Percentiles rank a stretch among this genome's conserved stretches.
phyloP scores from a whole-genome alignment of 192 early-diverging fungal species.

The Funneliformis mosseae region DNA sequence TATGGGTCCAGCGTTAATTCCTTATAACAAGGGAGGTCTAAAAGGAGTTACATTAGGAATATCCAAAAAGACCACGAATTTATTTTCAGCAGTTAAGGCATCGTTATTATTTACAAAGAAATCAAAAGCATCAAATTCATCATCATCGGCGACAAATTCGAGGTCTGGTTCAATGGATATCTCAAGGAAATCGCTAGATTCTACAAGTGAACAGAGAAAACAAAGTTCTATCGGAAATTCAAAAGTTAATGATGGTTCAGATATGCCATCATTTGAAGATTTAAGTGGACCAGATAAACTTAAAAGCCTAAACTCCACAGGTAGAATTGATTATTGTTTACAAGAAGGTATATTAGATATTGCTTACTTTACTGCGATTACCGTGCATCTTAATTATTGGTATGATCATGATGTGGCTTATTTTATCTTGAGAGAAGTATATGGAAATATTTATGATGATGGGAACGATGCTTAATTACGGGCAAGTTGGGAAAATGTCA shows the following conservation, averaged over 20 bases:
- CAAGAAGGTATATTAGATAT: conserved; percentile 39
- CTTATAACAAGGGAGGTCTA: conserved; percentile 82
- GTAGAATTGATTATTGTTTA: conserved; percentile 55
- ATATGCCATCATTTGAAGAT: neutral
- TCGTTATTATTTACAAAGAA: neutral
- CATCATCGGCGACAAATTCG: neutral
- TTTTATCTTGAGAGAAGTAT: conserved; percentile 64
- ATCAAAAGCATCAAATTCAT: neutral
- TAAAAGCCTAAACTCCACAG: conserved; percentile 48
- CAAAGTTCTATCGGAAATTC: neutral
- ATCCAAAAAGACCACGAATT: conserved; percentile 42
- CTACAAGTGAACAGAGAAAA: conserved; percentile 8
- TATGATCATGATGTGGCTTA: conserved; percentile 60
- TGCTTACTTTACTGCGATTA: conserved; percentile 22
- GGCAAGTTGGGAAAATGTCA: no score
- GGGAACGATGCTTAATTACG: neutral
- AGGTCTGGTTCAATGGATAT: neutral
- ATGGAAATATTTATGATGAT: conserved; percentile 33
- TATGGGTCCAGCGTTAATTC: conserved; percentile 70
- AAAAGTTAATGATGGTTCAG: neutral
- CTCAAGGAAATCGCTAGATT: conserved; percentile 21
- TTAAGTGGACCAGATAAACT: conserved; percentile 43
- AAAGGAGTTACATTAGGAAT: conserved; percentile 63
- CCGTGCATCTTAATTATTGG: conserved; percentile 50
- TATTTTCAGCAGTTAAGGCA: neutral